Evolutionary conservation across 441 rosid species (phyloP).

Genomic region (California macrophylla): DNA sequence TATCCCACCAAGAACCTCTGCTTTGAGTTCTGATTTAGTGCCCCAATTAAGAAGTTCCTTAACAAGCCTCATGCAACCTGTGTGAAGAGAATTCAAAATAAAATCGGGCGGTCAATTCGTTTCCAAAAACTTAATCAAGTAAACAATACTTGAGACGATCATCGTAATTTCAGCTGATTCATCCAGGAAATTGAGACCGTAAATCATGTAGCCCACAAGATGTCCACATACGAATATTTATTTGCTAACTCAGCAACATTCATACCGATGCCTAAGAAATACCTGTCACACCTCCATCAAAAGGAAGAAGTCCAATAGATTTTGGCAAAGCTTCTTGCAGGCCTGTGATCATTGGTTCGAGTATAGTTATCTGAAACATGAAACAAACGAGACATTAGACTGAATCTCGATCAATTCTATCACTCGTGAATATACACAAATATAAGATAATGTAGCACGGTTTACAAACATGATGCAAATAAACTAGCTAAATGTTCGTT

Average conservation of each 20-base stretch:
- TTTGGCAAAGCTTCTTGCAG: constrained; percentile 92
- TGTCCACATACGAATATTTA: too few species aligned
- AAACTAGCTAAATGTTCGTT: background rate
- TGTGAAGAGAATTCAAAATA: constrained; percentile 15
- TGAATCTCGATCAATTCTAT: constrained; percentile 10
- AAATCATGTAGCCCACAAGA: background rate
- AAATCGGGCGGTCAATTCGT: background rate
- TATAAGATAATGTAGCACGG: background rate
- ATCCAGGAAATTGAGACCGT: too few species aligned
- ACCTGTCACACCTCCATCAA: constrained; percentile 96
- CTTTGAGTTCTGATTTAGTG: constrained; percentile 75
- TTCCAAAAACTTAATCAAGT: background rate
- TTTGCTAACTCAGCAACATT: too few species aligned
- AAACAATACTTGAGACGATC: background rate
- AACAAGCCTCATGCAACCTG: constrained; percentile 93
- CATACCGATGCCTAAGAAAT: background rate
- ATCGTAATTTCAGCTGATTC: too few species aligned
- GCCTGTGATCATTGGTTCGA: constrained; percentile 87
- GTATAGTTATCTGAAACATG: constrained; percentile 51
- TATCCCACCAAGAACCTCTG: constrained; percentile 83
- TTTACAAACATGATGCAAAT: background rate
- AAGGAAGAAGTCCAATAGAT: constrained; percentile 92
- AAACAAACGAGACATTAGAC: constrained; percentile 16
- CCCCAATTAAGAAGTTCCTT: constrained; percentile 95
- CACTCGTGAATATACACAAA: background rate